Evolutionary conservation across 345 rosid genomes (phyloP).

Genomic region (Cardamine occulta): DNA sequence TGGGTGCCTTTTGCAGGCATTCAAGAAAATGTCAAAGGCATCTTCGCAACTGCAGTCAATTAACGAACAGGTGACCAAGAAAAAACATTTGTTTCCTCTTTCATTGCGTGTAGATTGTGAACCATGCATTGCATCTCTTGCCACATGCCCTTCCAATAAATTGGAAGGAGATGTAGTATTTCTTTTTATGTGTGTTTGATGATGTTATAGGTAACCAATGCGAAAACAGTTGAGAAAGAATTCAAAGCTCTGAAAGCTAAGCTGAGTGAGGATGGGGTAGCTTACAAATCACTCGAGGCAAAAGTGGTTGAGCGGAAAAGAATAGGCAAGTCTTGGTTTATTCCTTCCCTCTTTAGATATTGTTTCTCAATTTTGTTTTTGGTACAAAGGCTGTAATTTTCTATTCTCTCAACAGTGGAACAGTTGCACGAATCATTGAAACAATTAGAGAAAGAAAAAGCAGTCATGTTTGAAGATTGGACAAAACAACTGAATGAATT

Average conservation of each 20-base stretch:
- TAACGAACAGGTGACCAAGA: conserved; percentile 66
- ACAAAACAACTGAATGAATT: conserved; percentile 51
- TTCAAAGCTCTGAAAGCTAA: conserved; percentile 67
- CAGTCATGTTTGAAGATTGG: conserved; percentile 58
- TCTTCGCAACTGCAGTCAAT: conserved; percentile 69
- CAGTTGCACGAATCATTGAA: conserved; percentile 59
- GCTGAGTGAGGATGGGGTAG: conserved; percentile 65
- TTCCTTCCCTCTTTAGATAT: conserved; percentile 5
- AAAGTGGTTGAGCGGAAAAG: conserved; percentile 69
- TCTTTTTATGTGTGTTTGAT: conserved; percentile 20
- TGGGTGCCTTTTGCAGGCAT: conserved; percentile 57
- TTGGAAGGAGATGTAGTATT: neutral
- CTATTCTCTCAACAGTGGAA: conserved; percentile 55
- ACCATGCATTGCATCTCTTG: neutral
- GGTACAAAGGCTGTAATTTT: conserved; percentile 1
- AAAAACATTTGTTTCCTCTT: neutral
- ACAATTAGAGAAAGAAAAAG: conserved; percentile 66
- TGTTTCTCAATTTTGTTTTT: conserved; percentile 2
- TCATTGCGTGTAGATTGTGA: conserved; percentile 12
- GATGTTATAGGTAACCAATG: conserved; percentile 62
- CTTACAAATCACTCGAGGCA: conserved; percentile 74
- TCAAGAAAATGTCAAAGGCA: conserved; percentile 79
- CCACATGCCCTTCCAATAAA: neutral
- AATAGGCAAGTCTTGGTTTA: conserved; percentile 55
- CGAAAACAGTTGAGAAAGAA: conserved; percentile 84